Evolutionary conservation across 495 filamentous ascomycete species (phyloP), one percentile per base, ranked within the genome.

Genomic region (Zalerion maritima): DNA sequence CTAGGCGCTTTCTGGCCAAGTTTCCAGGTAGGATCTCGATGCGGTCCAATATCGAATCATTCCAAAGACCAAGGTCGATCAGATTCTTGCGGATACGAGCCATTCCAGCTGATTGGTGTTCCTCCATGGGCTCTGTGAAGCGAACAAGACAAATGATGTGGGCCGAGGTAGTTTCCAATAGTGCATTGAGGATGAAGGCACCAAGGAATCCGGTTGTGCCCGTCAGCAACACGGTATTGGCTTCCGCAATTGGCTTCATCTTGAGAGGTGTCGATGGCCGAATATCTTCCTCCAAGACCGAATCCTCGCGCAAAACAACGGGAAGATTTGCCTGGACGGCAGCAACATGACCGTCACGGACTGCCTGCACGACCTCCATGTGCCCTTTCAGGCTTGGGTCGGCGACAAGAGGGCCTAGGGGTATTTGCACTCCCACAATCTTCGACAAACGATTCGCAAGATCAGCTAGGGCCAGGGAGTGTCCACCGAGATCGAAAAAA

Each of bases 401-500:
- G 14, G 69, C 71, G 2, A 71, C 73, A 20, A 80, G 65, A 22
- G 66, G 65, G 26, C 63, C 65, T 21, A 80, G 62, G 4, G 70
- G 63, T 2, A 80, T 57, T 6, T 65, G 58, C 43, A 80, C 71
- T 10, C 71, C 73, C 39, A 73, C 75, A 5, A 57, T 57, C 25
- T 58, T 57, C 0, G 71, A 68, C 2, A 78, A 35, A 28, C 61
- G 60, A 3, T 66, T 67, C 12, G 72, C 63, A 10, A 78, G 61
- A 26, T 75, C 71, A 0, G 73, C 75, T 19, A 80, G 57, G n/a
- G 69, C 69, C 36, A 80, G 49, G 6, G 71, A 75, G 47, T 79
- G 75, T 1, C 75, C 75, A n/a, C 75, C 75, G 3, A 78, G 45
- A 36, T 77, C 73, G 40, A 79, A 80, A 49, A 78, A 80, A 37